phyloP scores from a whole-genome alignment of 768 basidiomycete genomes.

The Russula sp. region DNA sequence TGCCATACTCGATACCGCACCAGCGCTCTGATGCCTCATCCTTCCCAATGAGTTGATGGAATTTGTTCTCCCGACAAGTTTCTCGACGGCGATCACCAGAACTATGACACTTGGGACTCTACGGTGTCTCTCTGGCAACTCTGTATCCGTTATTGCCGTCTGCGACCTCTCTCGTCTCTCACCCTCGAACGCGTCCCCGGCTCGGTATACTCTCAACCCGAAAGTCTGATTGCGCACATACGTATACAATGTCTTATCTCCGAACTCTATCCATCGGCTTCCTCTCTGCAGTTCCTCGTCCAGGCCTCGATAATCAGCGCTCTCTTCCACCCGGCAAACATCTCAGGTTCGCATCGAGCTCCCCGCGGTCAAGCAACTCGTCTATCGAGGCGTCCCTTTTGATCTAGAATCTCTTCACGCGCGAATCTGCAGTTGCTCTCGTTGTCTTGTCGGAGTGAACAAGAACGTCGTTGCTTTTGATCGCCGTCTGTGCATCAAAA shows the following conservation, averaged over 20 bases:
- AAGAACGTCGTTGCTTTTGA: not conserved
- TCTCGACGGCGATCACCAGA: slow-evolving; percentile 15
- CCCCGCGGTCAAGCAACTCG: slow-evolving; percentile 12
- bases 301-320: slow-evolving; percentile 11
- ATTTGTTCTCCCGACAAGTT: slow-evolving; percentile 13
- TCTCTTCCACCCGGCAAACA: slow-evolving; percentile 1
- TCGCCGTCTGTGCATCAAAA: not conserved
- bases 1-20: no score
- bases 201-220: no score
- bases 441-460: not conserved
- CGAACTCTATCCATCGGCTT: slow-evolving; percentile 15
- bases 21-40: slow-evolving; percentile 11
- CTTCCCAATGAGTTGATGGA: slow-evolving; percentile 20
- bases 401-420: slow-evolving; percentile 17
- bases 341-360: slow-evolving; percentile 5
- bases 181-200: slow-evolving; percentile 22
- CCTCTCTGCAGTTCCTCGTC: slow-evolving; percentile 22
- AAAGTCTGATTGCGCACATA: slow-evolving; percentile 12
- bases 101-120: slow-evolving; percentile 11
- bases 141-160: slow-evolving; percentile 7
- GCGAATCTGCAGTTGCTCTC: not conserved
- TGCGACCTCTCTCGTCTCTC: slow-evolving; percentile 15
- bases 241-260: slow-evolving; percentile 7
- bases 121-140: slow-evolving; percentile 9
- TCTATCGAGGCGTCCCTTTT: slow-evolving; percentile 16